Evolutionary conservation across 805 yeast genomes (phyloP).

Genomic region (Metschnikowia vanudenii): DNA sequence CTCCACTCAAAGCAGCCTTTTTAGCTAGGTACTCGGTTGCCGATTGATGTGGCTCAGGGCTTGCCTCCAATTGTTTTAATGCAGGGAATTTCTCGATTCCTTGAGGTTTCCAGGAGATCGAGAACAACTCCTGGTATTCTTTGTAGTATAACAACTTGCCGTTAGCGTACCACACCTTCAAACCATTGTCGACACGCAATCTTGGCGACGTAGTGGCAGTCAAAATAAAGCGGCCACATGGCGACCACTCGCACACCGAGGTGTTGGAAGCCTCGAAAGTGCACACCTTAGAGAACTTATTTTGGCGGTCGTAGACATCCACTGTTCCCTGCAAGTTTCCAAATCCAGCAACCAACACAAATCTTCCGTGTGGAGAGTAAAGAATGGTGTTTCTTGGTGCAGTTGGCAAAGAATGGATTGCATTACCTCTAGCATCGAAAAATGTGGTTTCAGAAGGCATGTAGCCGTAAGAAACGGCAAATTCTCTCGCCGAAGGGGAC

Average conservation of each 20-base stretch:
- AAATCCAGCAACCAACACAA: constrained; percentile 91
- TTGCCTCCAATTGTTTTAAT: constrained; percentile 47
- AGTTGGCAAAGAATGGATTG: constrained; percentile 77
- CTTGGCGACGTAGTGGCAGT: constrained; percentile 98
- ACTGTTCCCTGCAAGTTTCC: constrained; percentile 97
- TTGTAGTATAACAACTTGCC: constrained; percentile 77
- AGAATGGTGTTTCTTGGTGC: constrained; percentile 86
- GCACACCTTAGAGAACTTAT: constrained; percentile 74
- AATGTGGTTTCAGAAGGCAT: constrained; percentile 97
- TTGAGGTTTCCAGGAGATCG: constrained; percentile 83
- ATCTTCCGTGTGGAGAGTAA: constrained; percentile 93
- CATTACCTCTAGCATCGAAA: constrained; percentile 91
- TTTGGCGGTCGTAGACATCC: constrained; percentile 89
- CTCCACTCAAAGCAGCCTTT: constrained; percentile 32
- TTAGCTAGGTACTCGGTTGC: constrained; percentile 58
- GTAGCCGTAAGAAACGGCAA: constrained; percentile 94
- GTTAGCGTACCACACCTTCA: constrained; percentile 87
- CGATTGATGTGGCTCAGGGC: constrained; percentile 68
- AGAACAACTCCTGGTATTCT: constrained; percentile 77
- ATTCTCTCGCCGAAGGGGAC: constrained; percentile 95
- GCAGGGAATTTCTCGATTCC: constrained; percentile 53
- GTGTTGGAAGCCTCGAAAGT: constrained; percentile 91
- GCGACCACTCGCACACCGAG: constrained; percentile 96
- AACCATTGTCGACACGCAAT: constrained; percentile 93
- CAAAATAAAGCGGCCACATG: constrained; percentile 88